Conservation (phyloP, 352 stramenopile species). For the Hyphochytrium catenoides region DNA sequence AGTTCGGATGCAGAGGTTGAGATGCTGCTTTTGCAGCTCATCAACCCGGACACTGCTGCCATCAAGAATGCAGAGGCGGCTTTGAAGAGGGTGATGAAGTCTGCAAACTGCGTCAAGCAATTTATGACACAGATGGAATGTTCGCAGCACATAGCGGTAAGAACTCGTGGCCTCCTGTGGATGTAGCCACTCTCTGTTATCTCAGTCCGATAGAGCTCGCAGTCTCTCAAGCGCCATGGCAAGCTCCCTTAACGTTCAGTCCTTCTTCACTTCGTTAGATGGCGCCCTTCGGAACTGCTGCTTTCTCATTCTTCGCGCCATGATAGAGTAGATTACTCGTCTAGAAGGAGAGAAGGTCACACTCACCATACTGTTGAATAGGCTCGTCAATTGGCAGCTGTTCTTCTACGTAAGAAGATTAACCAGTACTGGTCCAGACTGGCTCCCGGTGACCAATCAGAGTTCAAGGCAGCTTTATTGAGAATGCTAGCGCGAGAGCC, state of each 20-base stretch:
- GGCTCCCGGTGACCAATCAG: conserved; percentile 34
- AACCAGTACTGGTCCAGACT: conserved; percentile 74
- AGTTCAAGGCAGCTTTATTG: conserved; percentile 68
- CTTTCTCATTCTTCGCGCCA: no score
- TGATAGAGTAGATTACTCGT: no score
- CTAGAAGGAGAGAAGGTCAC: no score
- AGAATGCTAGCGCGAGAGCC: conserved; percentile 52
- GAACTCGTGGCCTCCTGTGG: no score
- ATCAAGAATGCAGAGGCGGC: conserved; percentile 80
- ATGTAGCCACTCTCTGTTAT: no score
- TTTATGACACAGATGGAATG: conserved; percentile 68
- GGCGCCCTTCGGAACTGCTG: no score
- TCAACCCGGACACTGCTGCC: conserved; percentile 74
- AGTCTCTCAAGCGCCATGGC: no score
- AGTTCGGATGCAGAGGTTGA: no score
- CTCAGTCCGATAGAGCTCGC: no score
- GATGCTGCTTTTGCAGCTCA: conserved; percentile 71
- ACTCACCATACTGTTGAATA: no score
- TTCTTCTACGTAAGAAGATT: conserved; percentile 83
- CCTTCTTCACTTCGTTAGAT: no score
- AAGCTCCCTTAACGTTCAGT: no score
- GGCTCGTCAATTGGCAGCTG: conserved; percentile 70
- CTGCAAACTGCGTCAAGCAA: conserved; percentile 45
- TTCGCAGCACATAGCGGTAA: conserved; percentile 30
- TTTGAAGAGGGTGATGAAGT: conserved; percentile 79